Evolutionary conservation across 495 filamentous ascomycete genomes (phyloP).

Genomic region (Hypoxylon fuscum): DNA sequence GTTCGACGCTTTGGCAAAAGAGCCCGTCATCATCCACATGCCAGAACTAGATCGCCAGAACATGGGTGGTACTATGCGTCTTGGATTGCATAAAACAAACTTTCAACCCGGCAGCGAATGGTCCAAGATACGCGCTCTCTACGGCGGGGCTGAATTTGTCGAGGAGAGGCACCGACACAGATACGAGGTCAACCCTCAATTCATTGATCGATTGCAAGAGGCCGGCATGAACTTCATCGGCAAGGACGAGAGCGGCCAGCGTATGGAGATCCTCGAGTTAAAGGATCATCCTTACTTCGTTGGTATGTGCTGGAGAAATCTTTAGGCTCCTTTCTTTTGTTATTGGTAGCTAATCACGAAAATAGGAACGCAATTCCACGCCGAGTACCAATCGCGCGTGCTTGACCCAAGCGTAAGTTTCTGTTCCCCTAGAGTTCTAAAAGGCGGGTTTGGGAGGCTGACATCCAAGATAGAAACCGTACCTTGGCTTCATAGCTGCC

Average conservation of each 20-base stretch:
- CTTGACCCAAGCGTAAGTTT: too few relatives aligned
- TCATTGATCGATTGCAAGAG: slow-evolving; percentile 65
- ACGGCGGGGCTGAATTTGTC: slow-evolving; percentile 65
- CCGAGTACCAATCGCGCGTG: too few relatives aligned
- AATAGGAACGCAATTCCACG: too few relatives aligned
- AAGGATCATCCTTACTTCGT: slow-evolving; percentile 85
- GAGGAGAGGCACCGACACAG: slow-evolving; percentile 77
- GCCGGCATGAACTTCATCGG: slow-evolving; percentile 73
- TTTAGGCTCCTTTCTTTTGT: too few relatives aligned
- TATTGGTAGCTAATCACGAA: too few relatives aligned
- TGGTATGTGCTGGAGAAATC: too few relatives aligned
- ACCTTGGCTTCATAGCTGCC: too few relatives aligned
- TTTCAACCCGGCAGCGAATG: slow-evolving; percentile 84
- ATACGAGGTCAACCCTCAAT: slow-evolving; percentile 78
- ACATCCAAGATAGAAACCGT: too few relatives aligned
- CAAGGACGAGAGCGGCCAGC: slow-evolving; percentile 57
- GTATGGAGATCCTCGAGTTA: slow-evolving; percentile 87
- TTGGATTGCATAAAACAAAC: slow-evolving; percentile 76
- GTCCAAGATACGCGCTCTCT: slow-evolving; percentile 79
- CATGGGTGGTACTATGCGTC: slow-evolving; percentile 93
- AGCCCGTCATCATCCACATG: slow-evolving; percentile 86
- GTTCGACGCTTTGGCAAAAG: slow-evolving; percentile 62
- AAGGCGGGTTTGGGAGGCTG: too few relatives aligned
- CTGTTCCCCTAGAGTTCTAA: too few relatives aligned
- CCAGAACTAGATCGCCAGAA: slow-evolving; percentile 71